Evolutionary conservation across 1,284 basidiomycete species (phyloP), one percentile per base, ranked within the genome.

Genomic region (Pseudozyma sp.): DNA sequence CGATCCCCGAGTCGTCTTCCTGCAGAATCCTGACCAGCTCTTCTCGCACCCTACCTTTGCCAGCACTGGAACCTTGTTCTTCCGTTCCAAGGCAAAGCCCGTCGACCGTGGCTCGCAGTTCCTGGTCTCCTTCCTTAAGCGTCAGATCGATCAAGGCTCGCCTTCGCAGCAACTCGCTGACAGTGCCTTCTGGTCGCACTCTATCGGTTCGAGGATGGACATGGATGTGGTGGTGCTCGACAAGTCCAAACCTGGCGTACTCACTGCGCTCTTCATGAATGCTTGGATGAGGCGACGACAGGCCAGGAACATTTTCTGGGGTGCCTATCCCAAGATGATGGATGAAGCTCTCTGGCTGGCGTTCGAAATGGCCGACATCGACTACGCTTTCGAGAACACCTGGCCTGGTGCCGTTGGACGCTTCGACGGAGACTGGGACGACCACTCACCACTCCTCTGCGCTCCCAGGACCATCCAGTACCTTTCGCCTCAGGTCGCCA

Each of bases 51-150:
- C 65, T 0, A 56, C 60, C 8, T 73, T 73, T 38, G 18, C 48
- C 3, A 57, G 48, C 43, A 73, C 65, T 4, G 70, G 70, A 11
- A 73, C 70, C 16, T 61, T 73, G 50, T 73, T 73, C 63, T 73
- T 73, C 65, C 70, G 70, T 25, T 52, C 57, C 42, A 68, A 73
- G 38, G 65, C 65, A 2, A 63, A 58, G 38, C 60, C 65, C n/a
- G 70, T 59, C 34, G 65, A 68, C 51, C 53, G 52, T 13, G 57
- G 47, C 4, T 68, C 70, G 2, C 70, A 73, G 43, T 73, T 58
- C 48, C 65, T 73, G 34, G 57, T 73, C 48, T 59, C 70, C 14
- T 73, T 73, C 54, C 59, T 73, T 61, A 73, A 73, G 43, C 70
- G 70, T 13, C 70, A 73, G 38, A 64, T 73, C 43, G 70, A 73